Conservation (phyloP, 2,329 filamentous ascomycete genomes). For the Talaromyces sp. region DNA sequence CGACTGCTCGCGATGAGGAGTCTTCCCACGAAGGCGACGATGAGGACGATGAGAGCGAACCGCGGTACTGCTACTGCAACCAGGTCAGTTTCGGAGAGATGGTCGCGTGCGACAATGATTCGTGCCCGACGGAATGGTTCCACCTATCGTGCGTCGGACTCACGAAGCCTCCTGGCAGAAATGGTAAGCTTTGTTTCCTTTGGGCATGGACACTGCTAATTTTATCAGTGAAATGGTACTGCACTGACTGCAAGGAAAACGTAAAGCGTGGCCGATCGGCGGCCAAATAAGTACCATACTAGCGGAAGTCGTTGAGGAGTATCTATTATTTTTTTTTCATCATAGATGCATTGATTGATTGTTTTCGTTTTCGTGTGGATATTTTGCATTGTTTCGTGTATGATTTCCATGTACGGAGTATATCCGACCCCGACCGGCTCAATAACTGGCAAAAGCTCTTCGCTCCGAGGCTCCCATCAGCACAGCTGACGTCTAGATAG, state of each 20-base stretch:
- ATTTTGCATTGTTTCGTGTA: neutral
- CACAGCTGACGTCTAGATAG: no score
- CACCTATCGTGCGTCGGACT: slow-evolving; percentile 76
- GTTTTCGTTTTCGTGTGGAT: neutral
- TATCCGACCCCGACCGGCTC: no score
- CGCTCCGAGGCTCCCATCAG: no score
- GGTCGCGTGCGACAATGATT: slow-evolving; percentile 72
- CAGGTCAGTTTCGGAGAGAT: slow-evolving; percentile 77
- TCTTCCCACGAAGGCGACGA: slow-evolving; percentile 49
- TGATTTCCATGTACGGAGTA: no score
- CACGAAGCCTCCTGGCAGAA: slow-evolving; percentile 70
- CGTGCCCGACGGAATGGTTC: slow-evolving; percentile 75
- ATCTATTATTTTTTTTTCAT: neutral
- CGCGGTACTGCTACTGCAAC: slow-evolving; percentile 74
- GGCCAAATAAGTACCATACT: neutral
- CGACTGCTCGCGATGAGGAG: slow-evolving; percentile 36
- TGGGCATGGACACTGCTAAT: neutral
- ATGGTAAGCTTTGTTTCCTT: slow-evolving; percentile 51
- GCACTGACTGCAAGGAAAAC: slow-evolving; percentile 68
- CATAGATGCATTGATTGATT: neutral
- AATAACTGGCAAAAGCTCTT: no score
- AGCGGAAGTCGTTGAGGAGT: neutral
- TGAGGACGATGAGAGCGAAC: slow-evolving; percentile 64
- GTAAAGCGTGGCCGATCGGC: slow-evolving; percentile 47
- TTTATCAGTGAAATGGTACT: slow-evolving; percentile 71